phyloP scores from a whole-genome alignment of 768 basidiomycete species.

The Omphalotus guepiniiformis region DNA sequence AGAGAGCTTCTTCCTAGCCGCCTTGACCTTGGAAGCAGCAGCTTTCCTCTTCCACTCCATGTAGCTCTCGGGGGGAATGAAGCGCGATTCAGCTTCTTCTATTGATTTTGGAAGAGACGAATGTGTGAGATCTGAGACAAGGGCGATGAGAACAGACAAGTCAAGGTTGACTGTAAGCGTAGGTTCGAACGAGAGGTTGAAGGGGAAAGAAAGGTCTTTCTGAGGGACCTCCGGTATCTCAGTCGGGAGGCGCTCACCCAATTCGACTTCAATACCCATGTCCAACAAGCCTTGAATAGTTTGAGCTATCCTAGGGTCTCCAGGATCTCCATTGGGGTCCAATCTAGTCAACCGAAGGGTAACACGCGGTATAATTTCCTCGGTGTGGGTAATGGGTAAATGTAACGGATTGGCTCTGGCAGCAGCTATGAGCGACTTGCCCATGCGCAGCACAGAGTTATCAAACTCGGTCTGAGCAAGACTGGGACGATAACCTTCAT shows the following conservation, averaged over 20 bases:
- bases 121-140: slow-evolving; percentile 81
- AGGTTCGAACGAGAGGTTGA: slow-evolving; percentile 32
- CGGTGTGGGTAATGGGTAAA: slow-evolving; percentile 19
- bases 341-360: slow-evolving; percentile 71
- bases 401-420: slow-evolving; percentile 54
- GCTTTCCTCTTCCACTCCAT: slow-evolving; percentile 53
- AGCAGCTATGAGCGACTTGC: slow-evolving; percentile 59
- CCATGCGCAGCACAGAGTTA: slow-evolving; percentile 73
- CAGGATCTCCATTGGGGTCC: slow-evolving; percentile 33
- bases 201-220: background rate
- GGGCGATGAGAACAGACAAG: slow-evolving; percentile 78
- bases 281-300: slow-evolving; percentile 53
- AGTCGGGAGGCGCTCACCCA: slow-evolving; percentile 48
- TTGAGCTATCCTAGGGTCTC: slow-evolving; percentile 46
- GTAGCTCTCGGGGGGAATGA: slow-evolving; percentile 55
- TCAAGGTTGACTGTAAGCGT: slow-evolving; percentile 73
- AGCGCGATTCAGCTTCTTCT: slow-evolving; percentile 59
- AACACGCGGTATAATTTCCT: slow-evolving; percentile 37
- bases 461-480: slow-evolving; percentile 54
- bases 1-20: slow-evolving; percentile 12
- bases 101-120: slow-evolving; percentile 52
- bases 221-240: background rate
- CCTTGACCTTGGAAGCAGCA: background rate
- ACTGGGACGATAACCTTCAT: slow-evolving; percentile 28
- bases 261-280: slow-evolving; percentile 63